Conservation (phyloP, 192 early-diverging fungal species). For the Coemansia sp. region DNA sequence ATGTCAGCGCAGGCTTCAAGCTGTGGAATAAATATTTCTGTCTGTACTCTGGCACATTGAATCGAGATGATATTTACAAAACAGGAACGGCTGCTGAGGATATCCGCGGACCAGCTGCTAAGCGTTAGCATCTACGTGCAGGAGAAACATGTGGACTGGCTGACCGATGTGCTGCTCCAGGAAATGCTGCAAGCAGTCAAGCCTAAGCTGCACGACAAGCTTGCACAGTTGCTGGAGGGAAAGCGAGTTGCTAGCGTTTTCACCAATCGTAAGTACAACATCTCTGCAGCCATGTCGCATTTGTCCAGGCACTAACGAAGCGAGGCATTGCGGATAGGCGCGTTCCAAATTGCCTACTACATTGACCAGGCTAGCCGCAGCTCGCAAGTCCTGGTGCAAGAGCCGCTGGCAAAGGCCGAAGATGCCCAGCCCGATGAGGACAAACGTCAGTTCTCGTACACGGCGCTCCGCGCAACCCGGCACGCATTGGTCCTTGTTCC, state of each 20-base stretch:
- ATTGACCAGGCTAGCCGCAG: slow-evolving; percentile 14
- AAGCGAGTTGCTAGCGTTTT: slow-evolving; percentile 16
- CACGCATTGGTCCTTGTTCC: slow-evolving; percentile 33
- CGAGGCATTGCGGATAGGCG: slow-evolving; percentile 12
- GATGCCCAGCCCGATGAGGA: neutral
- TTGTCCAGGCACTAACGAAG: neutral
- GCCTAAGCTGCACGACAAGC: slow-evolving; percentile 21
- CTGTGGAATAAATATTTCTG: no score
- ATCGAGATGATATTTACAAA: slow-evolving; percentile 36
- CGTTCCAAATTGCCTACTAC: slow-evolving; percentile 39
- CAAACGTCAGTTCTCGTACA: slow-evolving; percentile 30
- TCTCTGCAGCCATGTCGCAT: no score
- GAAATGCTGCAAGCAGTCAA: slow-evolving; percentile 40
- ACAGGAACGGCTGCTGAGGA: slow-evolving; percentile 35
- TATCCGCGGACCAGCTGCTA: slow-evolving; percentile 14
- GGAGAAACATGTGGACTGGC: slow-evolving; percentile 34
- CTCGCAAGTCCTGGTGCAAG: slow-evolving; percentile 29
- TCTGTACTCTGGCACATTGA: no score
- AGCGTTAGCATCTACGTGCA: slow-evolving; percentile 34
- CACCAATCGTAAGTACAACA: slow-evolving; percentile 23
- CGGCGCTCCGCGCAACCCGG: slow-evolving; percentile 8
- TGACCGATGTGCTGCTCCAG: slow-evolving; percentile 40
- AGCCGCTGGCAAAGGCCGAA: slow-evolving; percentile 31
- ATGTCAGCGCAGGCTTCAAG: neutral
- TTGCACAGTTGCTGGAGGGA: slow-evolving; percentile 15